Evolutionary conservation across 2,329 filamentous ascomycete species (phyloP), one percentile per base, ranked within the genome.

Genomic region (Sphaceloma murrayae): DNA sequence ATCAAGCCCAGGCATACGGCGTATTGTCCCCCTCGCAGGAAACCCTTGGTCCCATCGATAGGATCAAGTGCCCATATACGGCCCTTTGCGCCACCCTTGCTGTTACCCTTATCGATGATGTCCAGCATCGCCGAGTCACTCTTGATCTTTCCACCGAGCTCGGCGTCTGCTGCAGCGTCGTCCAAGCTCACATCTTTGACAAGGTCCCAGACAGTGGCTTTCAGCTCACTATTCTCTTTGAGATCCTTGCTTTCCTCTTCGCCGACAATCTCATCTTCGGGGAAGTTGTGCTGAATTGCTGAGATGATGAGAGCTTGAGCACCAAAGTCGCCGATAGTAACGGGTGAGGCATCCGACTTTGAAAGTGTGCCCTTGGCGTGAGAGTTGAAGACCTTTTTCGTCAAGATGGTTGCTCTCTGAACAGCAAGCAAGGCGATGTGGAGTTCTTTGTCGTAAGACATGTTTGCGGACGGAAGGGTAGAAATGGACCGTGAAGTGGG

Each of bases 41-140:
- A 98, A 21, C 91, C 93, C 68, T 95, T 94, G 44, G 91, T 98
- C 53, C 91, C 91, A 64, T 98, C 91, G 51, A 98, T 95, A 48
- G 91, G 91, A 64, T 98, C 91, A 46, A 98, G 79, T 30, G 89
- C 85, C 91, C 91, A 98, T 63, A 96, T 85, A 53, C 91, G 74
- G 50, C 86, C 87, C 52, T 69, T 73, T 49, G 67, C 63, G 19
- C 86, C 86, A 48, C 86, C 86, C 46, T 74, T 66, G 64, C 80
- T 85, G 59, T 75, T 75, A 22, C 74, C 74, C 51, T 67, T 63
- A 53, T 77, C 74, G 49, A 78, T 72, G 22, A 72, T 69, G 40
- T 74, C 67, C 50, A 77, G 61, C 75, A 78, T 77, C 52, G 71
- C 68, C 47, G 85, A 78, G 47, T 77, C 74, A 54, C 69, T 75